A percentile compares a stretch with the other conserved stretches of the same genome.
These are phyloP conservation scores for Mesotaenium endlicherianum DNA, from an alignment of 139 green algal species.

Conservation along the genomic window DNA sequence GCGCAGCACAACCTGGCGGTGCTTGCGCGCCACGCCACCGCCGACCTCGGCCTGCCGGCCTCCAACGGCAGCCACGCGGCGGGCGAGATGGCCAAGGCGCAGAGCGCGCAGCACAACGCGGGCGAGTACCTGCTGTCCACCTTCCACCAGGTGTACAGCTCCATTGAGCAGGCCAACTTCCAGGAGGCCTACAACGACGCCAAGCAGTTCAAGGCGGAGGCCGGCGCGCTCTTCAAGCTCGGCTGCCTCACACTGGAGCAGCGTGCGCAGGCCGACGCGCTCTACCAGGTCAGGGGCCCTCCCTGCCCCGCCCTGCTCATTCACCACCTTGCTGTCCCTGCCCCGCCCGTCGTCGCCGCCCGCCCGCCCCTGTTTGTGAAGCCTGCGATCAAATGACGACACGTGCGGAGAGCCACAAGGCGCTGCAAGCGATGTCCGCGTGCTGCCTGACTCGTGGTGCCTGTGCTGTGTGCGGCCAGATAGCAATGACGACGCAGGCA, in stretches of 20 bases:
- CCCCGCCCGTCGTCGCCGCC: background rate
- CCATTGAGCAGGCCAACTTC: constrained; percentile 36
- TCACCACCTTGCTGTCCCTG: background rate
- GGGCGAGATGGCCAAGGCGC: constrained; percentile 2
- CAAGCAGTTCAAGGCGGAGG: constrained; percentile 67
- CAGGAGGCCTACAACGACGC: constrained; percentile 65
- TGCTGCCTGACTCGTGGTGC: no score
- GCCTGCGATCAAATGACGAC: no score
- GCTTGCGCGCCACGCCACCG: background rate
- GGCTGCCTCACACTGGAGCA: constrained; percentile 65
- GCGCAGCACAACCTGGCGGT: constrained; percentile 3
- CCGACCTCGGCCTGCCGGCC: background rate
- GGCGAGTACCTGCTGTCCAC: constrained; percentile 61
- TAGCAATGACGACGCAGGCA: no score
- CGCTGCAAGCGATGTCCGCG: no score
- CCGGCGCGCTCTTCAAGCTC: constrained; percentile 64
- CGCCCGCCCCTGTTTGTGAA: no score
- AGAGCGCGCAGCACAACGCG: background rate
- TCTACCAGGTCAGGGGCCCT: constrained; percentile 57
- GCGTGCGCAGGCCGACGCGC: constrained; percentile 59
- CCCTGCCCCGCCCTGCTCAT: background rate
- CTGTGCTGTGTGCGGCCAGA: no score
- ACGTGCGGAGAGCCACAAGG: no score
- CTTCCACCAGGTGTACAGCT: constrained; percentile 53
- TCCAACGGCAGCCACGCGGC: background rate